A percentile compares a stretch with the other conserved stretches of the same genome.
Conservation (phyloP, 164 flowering plant species). For the Dillenia turbinata region DNA sequence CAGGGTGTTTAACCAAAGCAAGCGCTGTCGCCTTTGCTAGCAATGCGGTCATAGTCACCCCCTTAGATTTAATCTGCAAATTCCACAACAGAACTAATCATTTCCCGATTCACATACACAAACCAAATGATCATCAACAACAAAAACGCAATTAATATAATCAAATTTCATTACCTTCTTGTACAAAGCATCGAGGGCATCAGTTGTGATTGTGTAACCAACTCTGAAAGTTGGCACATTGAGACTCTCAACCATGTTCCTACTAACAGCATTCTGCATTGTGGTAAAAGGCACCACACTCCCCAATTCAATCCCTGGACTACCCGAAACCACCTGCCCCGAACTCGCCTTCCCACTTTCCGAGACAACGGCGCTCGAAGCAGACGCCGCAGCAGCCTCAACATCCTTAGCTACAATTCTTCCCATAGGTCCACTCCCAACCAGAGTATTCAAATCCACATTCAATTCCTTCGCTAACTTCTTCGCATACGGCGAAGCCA, state of each 20-base stretch:
- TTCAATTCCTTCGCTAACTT: conserved; percentile 85
- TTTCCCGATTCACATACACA: background rate
- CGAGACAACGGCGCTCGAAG: conserved; percentile 16
- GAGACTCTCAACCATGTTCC: conserved; percentile 93
- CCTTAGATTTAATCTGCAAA: conserved; percentile 80
- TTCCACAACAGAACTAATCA: conserved; percentile 1
- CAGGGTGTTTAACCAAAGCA: conserved; percentile 89
- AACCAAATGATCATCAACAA: conserved; percentile 7
- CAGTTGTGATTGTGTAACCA: conserved; percentile 84
- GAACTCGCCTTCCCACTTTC: conserved; percentile 2
- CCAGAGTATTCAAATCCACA: conserved; percentile 60
- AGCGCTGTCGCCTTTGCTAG: conserved; percentile 97
- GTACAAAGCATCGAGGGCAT: conserved; percentile 88
- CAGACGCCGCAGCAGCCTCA: conserved; percentile 57
- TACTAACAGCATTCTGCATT: conserved; percentile 92
- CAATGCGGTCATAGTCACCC: conserved; percentile 97
- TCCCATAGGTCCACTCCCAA: conserved; percentile 85
- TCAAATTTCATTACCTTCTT: conserved; percentile 54
- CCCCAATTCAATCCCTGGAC: conserved; percentile 42
- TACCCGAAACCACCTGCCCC: conserved; percentile 9
- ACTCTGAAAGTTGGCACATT: conserved; percentile 88
- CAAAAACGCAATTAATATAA: background rate
- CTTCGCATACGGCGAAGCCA: conserved; percentile 97
- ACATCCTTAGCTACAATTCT: conserved; percentile 94
- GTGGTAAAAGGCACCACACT: conserved; percentile 73